phyloP scores from a whole-genome alignment of 2,329 filamentous ascomycete genomes.

The Myriosclerotinia scirpicola region DNA sequence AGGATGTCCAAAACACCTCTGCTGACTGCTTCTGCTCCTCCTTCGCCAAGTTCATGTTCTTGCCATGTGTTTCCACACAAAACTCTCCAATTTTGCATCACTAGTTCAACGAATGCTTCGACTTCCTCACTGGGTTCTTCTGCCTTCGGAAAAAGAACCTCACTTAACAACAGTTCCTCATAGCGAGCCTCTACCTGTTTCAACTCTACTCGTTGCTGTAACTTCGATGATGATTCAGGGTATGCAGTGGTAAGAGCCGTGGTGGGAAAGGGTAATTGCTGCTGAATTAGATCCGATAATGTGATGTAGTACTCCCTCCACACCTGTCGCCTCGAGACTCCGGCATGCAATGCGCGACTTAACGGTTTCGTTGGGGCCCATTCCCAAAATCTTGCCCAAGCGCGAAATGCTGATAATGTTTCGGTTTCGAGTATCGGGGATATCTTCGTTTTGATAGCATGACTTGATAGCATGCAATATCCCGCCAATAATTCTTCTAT shows the following conservation, averaged over 20 bases:
- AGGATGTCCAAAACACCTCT: slow-evolving; percentile 81
- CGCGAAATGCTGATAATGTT: slow-evolving; percentile 57
- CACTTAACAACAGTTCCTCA: slow-evolving; percentile 73
- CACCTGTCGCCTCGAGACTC: slow-evolving; percentile 63
- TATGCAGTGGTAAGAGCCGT: slow-evolving; percentile 44
- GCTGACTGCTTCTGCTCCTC: slow-evolving; percentile 73
- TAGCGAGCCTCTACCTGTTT: slow-evolving; percentile 78
- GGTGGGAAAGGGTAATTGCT: slow-evolving; percentile 60
- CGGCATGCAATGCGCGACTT: slow-evolving; percentile 58
- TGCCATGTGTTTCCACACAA: slow-evolving; percentile 78
- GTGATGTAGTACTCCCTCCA: slow-evolving; percentile 86
- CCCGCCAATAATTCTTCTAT: slow-evolving; percentile 75
- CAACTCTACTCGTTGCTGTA: slow-evolving; percentile 71
- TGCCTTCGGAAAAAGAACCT: slow-evolving; percentile 82
- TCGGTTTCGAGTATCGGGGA: slow-evolving; percentile 53
- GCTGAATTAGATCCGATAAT: slow-evolving; percentile 72
- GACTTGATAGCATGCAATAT: slow-evolving; percentile 67
- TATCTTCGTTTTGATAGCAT: slow-evolving; percentile 54
- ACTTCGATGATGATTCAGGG: slow-evolving; percentile 55
- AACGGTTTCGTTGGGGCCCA: slow-evolving; percentile 47
- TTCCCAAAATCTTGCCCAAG: slow-evolving; percentile 72
- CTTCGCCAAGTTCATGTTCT: slow-evolving; percentile 76
- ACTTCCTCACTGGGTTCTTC: slow-evolving; percentile 76
- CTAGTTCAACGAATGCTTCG: slow-evolving; percentile 76
- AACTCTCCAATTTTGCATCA: slow-evolving; percentile 82